phyloP scores from a whole-genome alignment of 805 yeast genomes.

The Metschnikowia baotianmanensis region DNA sequence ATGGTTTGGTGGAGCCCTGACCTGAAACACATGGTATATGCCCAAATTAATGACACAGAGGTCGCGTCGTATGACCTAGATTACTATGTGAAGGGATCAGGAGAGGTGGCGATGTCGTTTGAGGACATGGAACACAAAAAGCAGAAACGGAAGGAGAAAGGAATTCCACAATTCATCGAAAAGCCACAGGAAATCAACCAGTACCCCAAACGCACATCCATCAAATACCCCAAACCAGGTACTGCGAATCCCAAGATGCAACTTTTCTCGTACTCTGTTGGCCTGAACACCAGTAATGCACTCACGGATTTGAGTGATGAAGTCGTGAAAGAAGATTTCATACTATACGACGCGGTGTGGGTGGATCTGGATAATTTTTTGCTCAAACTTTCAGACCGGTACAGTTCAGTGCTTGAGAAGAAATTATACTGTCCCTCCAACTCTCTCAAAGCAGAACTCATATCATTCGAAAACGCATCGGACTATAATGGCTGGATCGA shows the following conservation, averaged over 20 bases:
- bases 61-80: conserved; percentile 56
- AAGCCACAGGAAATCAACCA: conserved; percentile 22
- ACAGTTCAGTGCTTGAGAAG: conserved; percentile 20
- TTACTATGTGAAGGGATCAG: conserved; percentile 41
- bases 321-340: conserved; percentile 16
- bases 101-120: conserved; percentile 16
- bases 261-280: conserved; percentile 38
- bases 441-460: conserved; percentile 1
- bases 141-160: too few species aligned
- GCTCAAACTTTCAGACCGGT: conserved; percentile 22
- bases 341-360: conserved; percentile 25
- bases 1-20: conserved; percentile 76
- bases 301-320: conserved; percentile 14
- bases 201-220: conserved; percentile 46
- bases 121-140: not conserved
- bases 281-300: conserved; percentile 24
- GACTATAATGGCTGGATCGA: conserved; percentile 26
- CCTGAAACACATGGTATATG: conserved; percentile 52
- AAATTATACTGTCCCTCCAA: conserved; percentile 13
- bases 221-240: conserved; percentile 78
- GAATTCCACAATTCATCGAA: too few species aligned
- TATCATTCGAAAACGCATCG: conserved; percentile 12
- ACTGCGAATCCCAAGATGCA: conserved; percentile 54
- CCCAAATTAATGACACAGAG: conserved; percentile 56
- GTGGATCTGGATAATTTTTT: conserved; percentile 17